phyloP scores from a whole-genome alignment of 257 asterid genomes.

The Coffea eugenioides region DNA sequence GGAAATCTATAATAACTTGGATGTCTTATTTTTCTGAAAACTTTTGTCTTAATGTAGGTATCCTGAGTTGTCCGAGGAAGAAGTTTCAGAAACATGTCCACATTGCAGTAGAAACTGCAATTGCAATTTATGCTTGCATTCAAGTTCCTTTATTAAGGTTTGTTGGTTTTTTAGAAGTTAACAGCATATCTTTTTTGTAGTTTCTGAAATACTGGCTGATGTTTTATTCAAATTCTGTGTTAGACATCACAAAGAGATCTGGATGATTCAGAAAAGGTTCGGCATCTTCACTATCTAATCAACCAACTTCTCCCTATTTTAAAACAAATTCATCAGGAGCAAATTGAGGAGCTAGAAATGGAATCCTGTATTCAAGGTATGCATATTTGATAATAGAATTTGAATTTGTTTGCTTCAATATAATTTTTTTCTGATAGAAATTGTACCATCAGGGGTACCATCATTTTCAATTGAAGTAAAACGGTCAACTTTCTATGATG shows the following conservation, averaged over 20 bases:
- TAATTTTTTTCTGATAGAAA: conserved; percentile 15
- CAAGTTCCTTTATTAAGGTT: conserved; percentile 56
- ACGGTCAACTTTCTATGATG: conserved; percentile 46
- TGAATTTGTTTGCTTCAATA: not conserved
- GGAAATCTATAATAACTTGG: not conserved
- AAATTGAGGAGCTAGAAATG: conserved; percentile 53
- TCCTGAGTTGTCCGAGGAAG: conserved; percentile 55
- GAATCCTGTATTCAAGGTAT: conserved; percentile 64
- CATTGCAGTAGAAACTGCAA: conserved; percentile 74
- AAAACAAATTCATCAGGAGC: conserved; percentile 57
- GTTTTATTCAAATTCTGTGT: conserved; percentile 11
- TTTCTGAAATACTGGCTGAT: conserved; percentile 26
- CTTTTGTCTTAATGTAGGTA: conserved; percentile 47
- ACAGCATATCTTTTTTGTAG: conserved; percentile 3
- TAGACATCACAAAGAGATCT: conserved; percentile 65
- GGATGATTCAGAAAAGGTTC: conserved; percentile 45
- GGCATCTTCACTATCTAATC: conserved; percentile 64
- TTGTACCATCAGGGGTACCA: conserved; percentile 49
- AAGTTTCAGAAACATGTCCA: conserved; percentile 68
- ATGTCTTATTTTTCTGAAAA: conserved; percentile 5
- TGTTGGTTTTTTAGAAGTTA: conserved; percentile 16
- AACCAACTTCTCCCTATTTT: conserved; percentile 60
- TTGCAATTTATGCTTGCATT: conserved; percentile 79
- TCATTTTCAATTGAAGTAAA: conserved; percentile 46
- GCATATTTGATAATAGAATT: conserved; percentile 8